phyloP scores from a whole-genome alignment of 352 stramenopile species.

The Globisporangium sylvaticum region DNA sequence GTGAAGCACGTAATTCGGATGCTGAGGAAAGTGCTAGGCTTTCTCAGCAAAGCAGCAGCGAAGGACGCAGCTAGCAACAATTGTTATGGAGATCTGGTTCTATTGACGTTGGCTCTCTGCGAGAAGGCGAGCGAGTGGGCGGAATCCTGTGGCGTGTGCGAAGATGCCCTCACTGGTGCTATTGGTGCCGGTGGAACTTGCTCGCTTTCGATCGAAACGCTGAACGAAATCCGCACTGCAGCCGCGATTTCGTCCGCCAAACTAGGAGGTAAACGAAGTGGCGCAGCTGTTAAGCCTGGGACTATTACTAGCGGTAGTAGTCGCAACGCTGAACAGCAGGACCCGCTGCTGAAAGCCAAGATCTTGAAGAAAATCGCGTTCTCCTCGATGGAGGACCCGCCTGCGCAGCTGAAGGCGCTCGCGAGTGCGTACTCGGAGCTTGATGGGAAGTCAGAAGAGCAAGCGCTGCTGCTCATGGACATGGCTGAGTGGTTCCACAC shows the following conservation, averaged over 20 bases:
- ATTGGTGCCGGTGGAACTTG: too few species aligned
- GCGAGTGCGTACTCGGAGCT: slow-evolving; percentile 56
- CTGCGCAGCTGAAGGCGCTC: slow-evolving; percentile 53
- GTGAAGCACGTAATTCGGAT: slow-evolving; percentile 21
- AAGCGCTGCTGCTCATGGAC: slow-evolving; percentile 64
- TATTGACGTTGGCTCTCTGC: slow-evolving; percentile 52
- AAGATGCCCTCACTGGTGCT: slow-evolving; percentile 23
- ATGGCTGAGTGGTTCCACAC: slow-evolving; percentile 85
- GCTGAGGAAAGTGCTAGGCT: slow-evolving; percentile 21
- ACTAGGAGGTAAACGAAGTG: slow-evolving; percentile 30
- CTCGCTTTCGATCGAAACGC: slow-evolving; percentile 19
- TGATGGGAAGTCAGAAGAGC: slow-evolving; percentile 52
- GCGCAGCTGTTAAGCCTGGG: slow-evolving; percentile 10
- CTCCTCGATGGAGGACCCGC: slow-evolving; percentile 52
- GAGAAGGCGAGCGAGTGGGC: slow-evolving; percentile 46
- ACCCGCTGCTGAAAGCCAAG: slow-evolving; percentile 49
- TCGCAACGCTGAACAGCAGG: slow-evolving; percentile 32
- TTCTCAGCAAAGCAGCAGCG: slow-evolving; percentile 21
- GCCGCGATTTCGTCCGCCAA: slow-evolving; percentile 57
- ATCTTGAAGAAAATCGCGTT: slow-evolving; percentile 69
- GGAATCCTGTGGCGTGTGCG: slow-evolving; percentile 33
- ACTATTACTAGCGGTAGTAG: slow-evolving; percentile 14
- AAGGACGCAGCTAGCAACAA: neutral
- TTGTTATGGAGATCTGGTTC: slow-evolving; percentile 46
- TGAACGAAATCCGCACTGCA: slow-evolving; percentile 53